Base-by-base conservation (phyloP, 2,329 filamentous ascomycete genomes). In the Penicillium sp. region DNA sequence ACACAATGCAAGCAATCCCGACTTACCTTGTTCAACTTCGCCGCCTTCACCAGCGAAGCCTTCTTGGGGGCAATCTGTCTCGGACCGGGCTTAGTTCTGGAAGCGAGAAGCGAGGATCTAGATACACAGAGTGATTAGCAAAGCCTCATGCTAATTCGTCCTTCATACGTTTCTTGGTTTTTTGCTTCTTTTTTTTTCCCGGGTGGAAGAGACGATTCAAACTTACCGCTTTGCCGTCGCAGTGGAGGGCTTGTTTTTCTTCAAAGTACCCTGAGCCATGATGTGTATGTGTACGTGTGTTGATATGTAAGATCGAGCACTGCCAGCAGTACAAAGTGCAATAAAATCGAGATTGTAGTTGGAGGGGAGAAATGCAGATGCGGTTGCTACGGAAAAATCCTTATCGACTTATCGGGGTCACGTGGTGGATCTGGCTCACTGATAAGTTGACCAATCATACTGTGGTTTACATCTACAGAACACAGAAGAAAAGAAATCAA, bases 61-160 rank as follows among this genome's bases (percentile, higher is more conserved):
- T 88, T 90, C 74, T 88, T 88, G 3, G 88, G 87, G 52, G 86
- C 86, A 66, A 90, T 87, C 50, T 84, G 79, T 48, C 85, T 80
- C 16, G 80, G 76, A 50, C 87, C 87, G 60, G 82, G 83, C 68
- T 84, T 84, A 8, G 82, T 82, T 21, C 51, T 35, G 13, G 80
- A 79, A 35, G 79, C 46, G 19, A 41, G 39, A 19, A 41, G 39
- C 9, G 39, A 41, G 19, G 39, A 41, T 19, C 39, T 41, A 14
- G 10, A 41, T 5, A 14, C 3, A 6, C 1, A 14, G 26, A 21
- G 31, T 11, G 71, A 8, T 71, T 41, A 35, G 63, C 61, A 39
- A 39, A 39, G n/a, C 10, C 3, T n/a, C 33, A n/a, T 33, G 5
- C 31, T 16, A 7, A 67, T 73, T 26, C 22, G 27, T 9, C 3